Percentiles rank a stretch among this genome's conserved stretches.
Evolutionary conservation across 1,139 yeast species (phyloP).

Genomic region (Lodderomyces elongisporus): DNA sequence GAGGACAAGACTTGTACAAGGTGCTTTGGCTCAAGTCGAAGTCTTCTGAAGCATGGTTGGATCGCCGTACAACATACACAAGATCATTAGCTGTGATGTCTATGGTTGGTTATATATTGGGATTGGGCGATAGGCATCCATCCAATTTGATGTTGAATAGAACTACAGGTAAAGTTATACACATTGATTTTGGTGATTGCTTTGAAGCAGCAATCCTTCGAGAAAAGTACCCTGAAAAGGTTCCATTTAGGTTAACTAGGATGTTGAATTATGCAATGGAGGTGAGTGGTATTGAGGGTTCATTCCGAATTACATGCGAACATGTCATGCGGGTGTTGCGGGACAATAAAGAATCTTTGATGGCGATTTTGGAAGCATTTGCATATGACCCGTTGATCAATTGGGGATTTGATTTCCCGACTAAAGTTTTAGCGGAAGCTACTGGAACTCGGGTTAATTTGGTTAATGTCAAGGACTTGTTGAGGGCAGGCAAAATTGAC

Average conservation of each 20-base stretch:
- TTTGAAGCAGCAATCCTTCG: conserved; percentile 96
- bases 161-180: conserved; percentile 90
- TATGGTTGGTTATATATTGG: conserved; percentile 94
- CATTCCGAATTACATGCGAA: conserved; percentile 93
- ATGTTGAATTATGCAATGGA: conserved; percentile 99
- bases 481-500: conserved; percentile 70
- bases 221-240: conserved; percentile 96
- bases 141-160: conserved; percentile 94
- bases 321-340: conserved; percentile 94
- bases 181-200: conserved; percentile 98
- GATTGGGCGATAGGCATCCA: conserved; percentile 97
- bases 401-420: conserved; percentile 96
- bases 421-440: conserved; percentile 69
- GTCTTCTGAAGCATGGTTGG: conserved; percentile 97
- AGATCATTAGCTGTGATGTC: conserved; percentile 97
- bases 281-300: conserved; percentile 97
- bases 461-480: conserved; percentile 59
- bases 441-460: conserved; percentile 66
- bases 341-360: conserved; percentile 89
- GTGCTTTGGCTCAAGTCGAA: conserved; percentile 95
- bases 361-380: conserved; percentile 98
- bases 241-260: conserved; percentile 92
- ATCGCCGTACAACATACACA: conserved; percentile 92
- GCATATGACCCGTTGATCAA: conserved; percentile 97
- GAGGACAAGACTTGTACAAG: conserved; percentile 94